Conservation (phyloP, 139 green algal genomes). For the Eudorina sp. region DNA sequence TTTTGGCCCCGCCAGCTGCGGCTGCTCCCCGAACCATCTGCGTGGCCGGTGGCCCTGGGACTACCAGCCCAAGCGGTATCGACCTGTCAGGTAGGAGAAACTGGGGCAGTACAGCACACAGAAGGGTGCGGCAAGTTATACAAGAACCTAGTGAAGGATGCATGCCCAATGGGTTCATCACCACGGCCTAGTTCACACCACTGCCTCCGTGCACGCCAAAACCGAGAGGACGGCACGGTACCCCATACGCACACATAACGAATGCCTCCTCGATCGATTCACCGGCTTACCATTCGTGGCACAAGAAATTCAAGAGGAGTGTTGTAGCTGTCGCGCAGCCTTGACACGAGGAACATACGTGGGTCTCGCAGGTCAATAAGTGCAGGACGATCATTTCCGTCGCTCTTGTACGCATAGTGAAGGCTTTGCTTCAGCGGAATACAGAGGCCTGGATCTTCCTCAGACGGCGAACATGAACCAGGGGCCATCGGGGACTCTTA, state of each 20-base stretch:
- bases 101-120: not conserved
- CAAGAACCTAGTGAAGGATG: too few relatives aligned
- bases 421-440: too few relatives aligned
- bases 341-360: not conserved
- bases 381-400: not conserved
- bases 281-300: slow-evolving; percentile 8
- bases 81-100: slow-evolving; percentile 30
- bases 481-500: too few relatives aligned
- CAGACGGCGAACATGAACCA: too few relatives aligned
- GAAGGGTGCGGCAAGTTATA: too few relatives aligned
- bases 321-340: slow-evolving; percentile 16
- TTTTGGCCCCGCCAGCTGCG: not conserved
- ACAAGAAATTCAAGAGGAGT: slow-evolving; percentile 3
- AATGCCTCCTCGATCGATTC: too few relatives aligned
- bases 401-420: not conserved
- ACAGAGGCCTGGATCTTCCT: too few relatives aligned
- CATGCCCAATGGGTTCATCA: too few relatives aligned
- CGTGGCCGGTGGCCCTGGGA: not conserved
- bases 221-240: too few relatives aligned
- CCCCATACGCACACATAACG: too few relatives aligned
- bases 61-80: slow-evolving; percentile 15
- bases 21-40: slow-evolving; percentile 4
- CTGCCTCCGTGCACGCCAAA: not conserved
- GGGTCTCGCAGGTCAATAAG: slow-evolving; percentile 25
- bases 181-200: too few relatives aligned